Evolutionary conservation across 192 early-diverging fungal species (phyloP).

Genomic region (Cladochytrium replicatum): DNA sequence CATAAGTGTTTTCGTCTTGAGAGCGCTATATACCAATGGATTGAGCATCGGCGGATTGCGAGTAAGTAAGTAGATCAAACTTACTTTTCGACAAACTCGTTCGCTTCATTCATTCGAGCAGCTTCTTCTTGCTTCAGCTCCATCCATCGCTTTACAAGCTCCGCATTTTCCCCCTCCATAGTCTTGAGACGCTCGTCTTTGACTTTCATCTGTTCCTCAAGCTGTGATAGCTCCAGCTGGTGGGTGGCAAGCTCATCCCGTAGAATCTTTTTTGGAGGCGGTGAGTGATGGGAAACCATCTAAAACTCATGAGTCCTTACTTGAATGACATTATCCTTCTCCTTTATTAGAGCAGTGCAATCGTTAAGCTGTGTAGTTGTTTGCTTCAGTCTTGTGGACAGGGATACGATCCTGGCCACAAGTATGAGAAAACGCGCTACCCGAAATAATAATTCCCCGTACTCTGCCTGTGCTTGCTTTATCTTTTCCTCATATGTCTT

Average conservation of each 20-base stretch:
- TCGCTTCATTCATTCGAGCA: slow-evolving; percentile 87
- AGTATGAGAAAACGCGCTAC: neutral
- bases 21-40: slow-evolving; percentile 10
- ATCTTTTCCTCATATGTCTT: slow-evolving; percentile 47
- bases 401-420: neutral
- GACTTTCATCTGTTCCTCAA: slow-evolving; percentile 32
- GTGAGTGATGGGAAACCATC: no score
- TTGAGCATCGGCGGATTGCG: neutral
- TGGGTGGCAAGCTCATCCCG: slow-evolving; percentile 85
- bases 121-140: slow-evolving; percentile 78
- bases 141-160: slow-evolving; percentile 81
- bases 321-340: slow-evolving; percentile 90
- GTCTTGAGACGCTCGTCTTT: slow-evolving; percentile 52
- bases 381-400: neutral
- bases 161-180: slow-evolving; percentile 72
- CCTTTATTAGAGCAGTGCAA: slow-evolving; percentile 42
- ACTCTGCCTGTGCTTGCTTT: slow-evolving; percentile 56
- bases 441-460: slow-evolving; percentile 7
- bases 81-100: slow-evolving; percentile 75
- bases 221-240: slow-evolving; percentile 80
- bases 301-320: slow-evolving; percentile 13
- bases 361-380: slow-evolving; percentile 22
- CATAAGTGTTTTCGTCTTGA: slow-evolving; percentile 12
- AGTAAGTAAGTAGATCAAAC: slow-evolving; percentile 20
- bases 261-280: slow-evolving; percentile 69